A percentile compares a stretch with the other conserved stretches of the same genome.
Conservation (phyloP, 495 filamentous ascomycete genomes). For the Sordaria brevicollis region DNA sequence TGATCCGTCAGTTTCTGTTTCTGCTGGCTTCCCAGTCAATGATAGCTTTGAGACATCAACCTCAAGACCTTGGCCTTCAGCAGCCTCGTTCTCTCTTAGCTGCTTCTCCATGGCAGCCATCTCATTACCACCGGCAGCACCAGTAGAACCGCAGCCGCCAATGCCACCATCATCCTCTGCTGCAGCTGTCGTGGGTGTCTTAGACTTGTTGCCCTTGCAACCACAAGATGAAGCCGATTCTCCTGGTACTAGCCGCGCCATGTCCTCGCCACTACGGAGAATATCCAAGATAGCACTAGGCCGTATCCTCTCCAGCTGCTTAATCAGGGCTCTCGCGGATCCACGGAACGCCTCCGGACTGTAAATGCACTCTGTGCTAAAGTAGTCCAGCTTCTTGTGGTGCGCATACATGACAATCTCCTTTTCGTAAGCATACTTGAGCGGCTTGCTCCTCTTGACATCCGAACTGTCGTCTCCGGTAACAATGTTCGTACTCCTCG, state of each 20-base stretch:
- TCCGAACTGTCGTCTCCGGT: conserved; percentile 65
- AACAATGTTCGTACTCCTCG: conserved; percentile 84
- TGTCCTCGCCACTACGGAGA: conserved; percentile 90
- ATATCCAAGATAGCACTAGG: conserved; percentile 93
- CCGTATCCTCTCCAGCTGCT: conserved; percentile 84
- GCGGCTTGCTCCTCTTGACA: conserved; percentile 85
- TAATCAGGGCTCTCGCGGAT: conserved; percentile 82
- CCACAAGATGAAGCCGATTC: conserved; percentile 27
- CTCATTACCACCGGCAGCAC: conserved; percentile 61
- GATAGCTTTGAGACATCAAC: conserved; percentile 51
- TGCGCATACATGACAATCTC: conserved; percentile 97
- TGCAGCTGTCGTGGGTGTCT: conserved; percentile 27
- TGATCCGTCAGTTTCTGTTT: conserved; percentile 6
- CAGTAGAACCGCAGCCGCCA: conserved; percentile 71
- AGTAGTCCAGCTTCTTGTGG: conserved; percentile 93
- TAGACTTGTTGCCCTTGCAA: conserved; percentile 25
- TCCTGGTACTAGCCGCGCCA: conserved; percentile 74
- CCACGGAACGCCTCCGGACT: conserved; percentile 97
- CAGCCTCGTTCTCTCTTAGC: conserved; percentile 57
- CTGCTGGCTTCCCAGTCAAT: conserved; percentile 8
- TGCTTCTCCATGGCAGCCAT: conserved; percentile 88
- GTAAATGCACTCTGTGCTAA: conserved; percentile 97
- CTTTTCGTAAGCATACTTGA: conserved; percentile 98
- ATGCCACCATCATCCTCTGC: conserved; percentile 45
- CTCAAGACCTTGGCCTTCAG: conserved; percentile 50